Evolutionary conservation across 2,329 filamentous ascomycete species (phyloP).

Genomic region (Camptophora hylomeconis): DNA sequence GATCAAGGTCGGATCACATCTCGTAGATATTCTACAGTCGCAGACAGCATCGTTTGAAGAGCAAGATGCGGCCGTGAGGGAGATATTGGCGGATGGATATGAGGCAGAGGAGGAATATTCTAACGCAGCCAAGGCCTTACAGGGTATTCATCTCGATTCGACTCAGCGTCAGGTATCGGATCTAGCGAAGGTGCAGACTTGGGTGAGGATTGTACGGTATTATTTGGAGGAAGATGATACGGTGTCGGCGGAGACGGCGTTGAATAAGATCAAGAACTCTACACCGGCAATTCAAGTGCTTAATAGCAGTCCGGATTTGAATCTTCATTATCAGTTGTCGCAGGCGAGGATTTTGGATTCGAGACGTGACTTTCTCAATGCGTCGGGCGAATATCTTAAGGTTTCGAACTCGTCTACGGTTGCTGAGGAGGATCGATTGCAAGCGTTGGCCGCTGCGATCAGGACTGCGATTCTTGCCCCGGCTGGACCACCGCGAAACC

Average conservation of each 20-base stretch:
- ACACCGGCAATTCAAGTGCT: conserved; percentile 53
- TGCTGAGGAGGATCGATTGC: conserved; percentile 74
- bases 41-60: conserved; percentile 68
- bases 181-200: conserved; percentile 69
- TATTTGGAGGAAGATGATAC: conserved; percentile 91
- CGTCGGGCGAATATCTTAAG: conserved; percentile 75
- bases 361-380: conserved; percentile 76
- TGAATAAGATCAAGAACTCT: conserved; percentile 92
- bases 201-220: conserved; percentile 88
- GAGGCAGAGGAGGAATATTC: conserved; percentile 71
- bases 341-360: conserved; percentile 90
- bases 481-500: conserved; percentile 71
- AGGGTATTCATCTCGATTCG: conserved; percentile 76
- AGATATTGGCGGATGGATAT: conserved; percentile 70
- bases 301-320: conserved; percentile 52
- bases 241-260: conserved; percentile 66
- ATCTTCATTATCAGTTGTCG: conserved; percentile 76
- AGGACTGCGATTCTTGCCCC: conserved; percentile 87
- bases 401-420: conserved; percentile 67
- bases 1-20: conserved; percentile 62
- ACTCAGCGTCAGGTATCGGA: conserved; percentile 75
- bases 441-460: conserved; percentile 74
- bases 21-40: conserved; percentile 54
- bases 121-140: conserved; percentile 62
- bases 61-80: conserved; percentile 65